Base-by-base conservation (phyloP, 306 rosid genomes). In the Dicorynia guianensis region DNA sequence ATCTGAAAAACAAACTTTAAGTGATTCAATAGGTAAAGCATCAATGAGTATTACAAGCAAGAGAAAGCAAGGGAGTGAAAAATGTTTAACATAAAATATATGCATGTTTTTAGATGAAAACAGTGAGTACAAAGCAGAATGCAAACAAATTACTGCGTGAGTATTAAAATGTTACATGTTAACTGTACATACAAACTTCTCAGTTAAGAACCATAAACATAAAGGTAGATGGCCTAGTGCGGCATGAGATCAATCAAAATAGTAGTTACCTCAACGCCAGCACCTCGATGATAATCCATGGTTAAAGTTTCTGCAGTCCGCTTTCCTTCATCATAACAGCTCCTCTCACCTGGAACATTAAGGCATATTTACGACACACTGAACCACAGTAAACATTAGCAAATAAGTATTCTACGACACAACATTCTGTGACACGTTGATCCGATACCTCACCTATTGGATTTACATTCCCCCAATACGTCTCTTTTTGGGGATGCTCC, bases 281-380 rank as follows among this genome's bases (percentile, higher is more conserved):
- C 98, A 55, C 97, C 98, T 44, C 98, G 91, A 81, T 95, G 97
- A 78, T 95, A 95, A 82, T 95, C 98, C 98, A 95, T 95, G 3
- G 98, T 25, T 39, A 95, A 79, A 7, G 98, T 95, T 76, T 95
- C 98, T 0, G 97, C 98, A 0, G 98, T 95, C 50, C 98, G 86
- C 89, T 95, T 95, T 57, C 98, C 98, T 87, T 95, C 98, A 71
- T 95, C 97, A 14, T 95, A 95, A 81, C 98, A 95, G 71, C 98
- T 95, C 83, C 98, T 84, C 88, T 91, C 98, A 67, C 98, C 98
- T 94, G 42, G 55, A 14, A 71, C 75, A 36, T 67, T 34, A 4
- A 80, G 73, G 64, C 42, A 68, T 39, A 18, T 25, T 56, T n/a
- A 47, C 55, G 43, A 38, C 64, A 43, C 3, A 57, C 63, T 15